phyloP scores from a whole-genome alignment of 140 eudicot species.

The Anethum foeniculum region DNA sequence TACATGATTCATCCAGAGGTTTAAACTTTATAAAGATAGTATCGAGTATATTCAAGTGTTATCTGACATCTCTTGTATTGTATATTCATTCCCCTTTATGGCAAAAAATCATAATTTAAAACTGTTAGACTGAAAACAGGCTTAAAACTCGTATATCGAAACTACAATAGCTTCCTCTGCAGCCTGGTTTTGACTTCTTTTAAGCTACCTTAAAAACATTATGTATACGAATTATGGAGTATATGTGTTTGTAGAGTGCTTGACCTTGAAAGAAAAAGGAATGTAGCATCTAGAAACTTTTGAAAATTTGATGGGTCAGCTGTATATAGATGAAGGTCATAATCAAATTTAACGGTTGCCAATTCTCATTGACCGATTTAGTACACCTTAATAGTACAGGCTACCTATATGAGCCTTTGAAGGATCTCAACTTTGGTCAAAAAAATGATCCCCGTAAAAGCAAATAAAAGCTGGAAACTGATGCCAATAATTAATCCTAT shows the following conservation, averaged over 20 bases:
- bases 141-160: neutral
- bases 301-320: neutral
- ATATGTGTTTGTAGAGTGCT: no score
- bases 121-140: neutral
- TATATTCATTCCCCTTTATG: neutral
- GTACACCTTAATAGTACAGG: no score
- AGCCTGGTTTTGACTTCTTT: constrained; percentile 14
- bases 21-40: neutral
- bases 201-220: no score
- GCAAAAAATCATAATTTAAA: neutral
- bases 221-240: neutral
- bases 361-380: neutral
- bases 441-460: no score
- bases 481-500: neutral
- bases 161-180: constrained; percentile 27
- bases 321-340: neutral
- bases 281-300: neutral
- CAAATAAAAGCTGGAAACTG: neutral
- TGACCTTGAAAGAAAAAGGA: no score
- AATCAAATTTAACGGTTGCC: neutral
- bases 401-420: no score
- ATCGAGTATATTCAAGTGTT: no score
- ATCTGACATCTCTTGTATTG: neutral
- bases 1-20: neutral
- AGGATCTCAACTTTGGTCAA: neutral